phyloP scores from a whole-genome alignment of 2,329 filamentous ascomycete species.

The Alternaria ethzedia region DNA sequence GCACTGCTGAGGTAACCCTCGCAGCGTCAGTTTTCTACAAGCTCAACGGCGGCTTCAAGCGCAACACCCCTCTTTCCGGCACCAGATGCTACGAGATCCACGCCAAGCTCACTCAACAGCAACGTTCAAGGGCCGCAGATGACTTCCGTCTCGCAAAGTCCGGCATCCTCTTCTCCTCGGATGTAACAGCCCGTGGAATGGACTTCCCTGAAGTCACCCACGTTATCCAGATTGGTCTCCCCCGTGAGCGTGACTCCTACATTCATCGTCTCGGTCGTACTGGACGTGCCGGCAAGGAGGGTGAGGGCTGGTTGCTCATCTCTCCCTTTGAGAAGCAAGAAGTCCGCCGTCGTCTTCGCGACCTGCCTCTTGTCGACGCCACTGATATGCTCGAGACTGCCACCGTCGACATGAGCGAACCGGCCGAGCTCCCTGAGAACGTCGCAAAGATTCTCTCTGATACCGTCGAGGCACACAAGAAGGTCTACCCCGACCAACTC shows the following conservation, averaged over 20 bases:
- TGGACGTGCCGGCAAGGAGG: slow-evolving; percentile 72
- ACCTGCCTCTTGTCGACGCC: slow-evolving; percentile 64
- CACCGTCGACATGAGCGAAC: slow-evolving; percentile 52
- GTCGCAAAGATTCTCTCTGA: slow-evolving; percentile 55
- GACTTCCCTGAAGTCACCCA: slow-evolving; percentile 61
- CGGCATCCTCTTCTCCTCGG: slow-evolving; percentile 60
- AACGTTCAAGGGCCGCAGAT: slow-evolving; percentile 74
- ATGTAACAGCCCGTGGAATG: slow-evolving; percentile 61
- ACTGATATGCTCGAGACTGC: slow-evolving; percentile 61
- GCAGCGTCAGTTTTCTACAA: slow-evolving; percentile 65
- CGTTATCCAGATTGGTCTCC: slow-evolving; percentile 59
- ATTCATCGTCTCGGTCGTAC: slow-evolving; percentile 61
- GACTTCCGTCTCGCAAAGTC: slow-evolving; percentile 69
- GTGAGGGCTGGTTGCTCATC: slow-evolving; percentile 73
- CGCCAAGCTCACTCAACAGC: slow-evolving; percentile 72
- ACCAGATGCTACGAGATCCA: slow-evolving; percentile 71
- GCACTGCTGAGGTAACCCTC: slow-evolving; percentile 74
- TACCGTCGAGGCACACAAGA: slow-evolving; percentile 52
- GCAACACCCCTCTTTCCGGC: slow-evolving; percentile 36
- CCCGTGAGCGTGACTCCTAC: slow-evolving; percentile 55
- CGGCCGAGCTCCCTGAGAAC: slow-evolving; percentile 49
- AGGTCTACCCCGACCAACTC: slow-evolving; percentile 53
- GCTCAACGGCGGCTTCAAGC: slow-evolving; percentile 50
- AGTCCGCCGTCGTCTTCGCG: slow-evolving; percentile 60
- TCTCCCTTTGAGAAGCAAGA: slow-evolving; percentile 60